These are phyloP conservation scores for Cyclotella cryptica DNA, from an alignment of 108 stramenopile species.

Conservation along the genomic window DNA sequence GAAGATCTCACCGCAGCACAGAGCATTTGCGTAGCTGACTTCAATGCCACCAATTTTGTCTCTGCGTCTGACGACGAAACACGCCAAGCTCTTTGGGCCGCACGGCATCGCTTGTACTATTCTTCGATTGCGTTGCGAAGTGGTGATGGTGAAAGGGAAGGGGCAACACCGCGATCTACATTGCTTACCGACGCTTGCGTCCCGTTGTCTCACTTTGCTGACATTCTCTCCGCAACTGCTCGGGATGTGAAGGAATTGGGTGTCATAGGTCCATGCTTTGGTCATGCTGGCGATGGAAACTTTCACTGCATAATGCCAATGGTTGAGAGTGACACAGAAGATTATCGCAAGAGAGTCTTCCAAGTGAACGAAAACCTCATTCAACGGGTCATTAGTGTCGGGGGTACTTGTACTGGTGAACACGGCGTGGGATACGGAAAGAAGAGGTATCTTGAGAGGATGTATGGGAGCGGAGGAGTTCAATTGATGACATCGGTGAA, in stretches of 20 bases:
- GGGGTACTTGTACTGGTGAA: constrained; percentile 98
- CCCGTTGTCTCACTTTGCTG: constrained; percentile 88
- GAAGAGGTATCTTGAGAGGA: constrained; percentile 75
- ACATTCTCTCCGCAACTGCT: constrained; percentile 76
- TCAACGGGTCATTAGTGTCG: constrained; percentile 68
- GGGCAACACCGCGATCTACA: constrained; percentile 57
- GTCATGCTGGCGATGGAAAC: constrained; percentile 98
- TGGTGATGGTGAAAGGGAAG: constrained; percentile 38
- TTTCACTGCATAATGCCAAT: constrained; percentile 93
- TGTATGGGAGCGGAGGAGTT: constrained; percentile 87
- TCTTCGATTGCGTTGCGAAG: constrained; percentile 71
- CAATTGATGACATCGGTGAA: constrained; percentile 89
- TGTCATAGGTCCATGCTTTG: constrained; percentile 90
- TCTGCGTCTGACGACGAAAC: constrained; percentile 65
- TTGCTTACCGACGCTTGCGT: constrained; percentile 95
- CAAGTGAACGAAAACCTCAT: constrained; percentile 73
- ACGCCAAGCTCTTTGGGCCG: constrained; percentile 84
- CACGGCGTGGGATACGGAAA: constrained; percentile 97
- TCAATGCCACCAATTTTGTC: constrained; percentile 61
- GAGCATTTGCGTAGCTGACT: constrained; percentile 61
- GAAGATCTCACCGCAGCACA: constrained; percentile 61
- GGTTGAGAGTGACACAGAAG: constrained; percentile 66
- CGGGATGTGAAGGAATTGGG: constrained; percentile 67
- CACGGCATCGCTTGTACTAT: constrained; percentile 87
- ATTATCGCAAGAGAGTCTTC: constrained; percentile 71